Percentiles rank a stretch among this genome's conserved stretches.
Conservation (phyloP, 768 basidiomycete species). For the Leccinum longicurvipes region DNA sequence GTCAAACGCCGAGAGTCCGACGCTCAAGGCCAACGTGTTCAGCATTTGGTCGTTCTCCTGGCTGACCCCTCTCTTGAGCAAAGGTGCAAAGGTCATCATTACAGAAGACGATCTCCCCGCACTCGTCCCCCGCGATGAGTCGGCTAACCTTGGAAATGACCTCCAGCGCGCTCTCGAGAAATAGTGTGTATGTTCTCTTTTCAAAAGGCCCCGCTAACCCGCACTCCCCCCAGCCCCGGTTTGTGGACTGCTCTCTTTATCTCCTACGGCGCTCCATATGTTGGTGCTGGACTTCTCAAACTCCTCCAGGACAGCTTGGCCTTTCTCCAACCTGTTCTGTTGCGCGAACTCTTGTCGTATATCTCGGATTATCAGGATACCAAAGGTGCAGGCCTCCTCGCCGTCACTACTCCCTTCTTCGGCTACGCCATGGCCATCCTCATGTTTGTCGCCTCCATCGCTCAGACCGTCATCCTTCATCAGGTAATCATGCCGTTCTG, state of each 20-base stretch:
- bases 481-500: slow-evolving; percentile 44
- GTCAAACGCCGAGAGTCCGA: slow-evolving; percentile 58
- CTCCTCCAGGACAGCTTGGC: slow-evolving; percentile 74
- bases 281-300: slow-evolving; percentile 61
- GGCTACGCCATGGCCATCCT: slow-evolving; percentile 73
- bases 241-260: slow-evolving; percentile 72
- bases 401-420: slow-evolving; percentile 41
- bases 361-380: slow-evolving; percentile 72
- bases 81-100: slow-evolving; percentile 62
- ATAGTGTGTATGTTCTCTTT: slow-evolving; percentile 45
- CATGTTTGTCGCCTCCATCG: slow-evolving; percentile 81
- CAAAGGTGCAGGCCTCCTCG: slow-evolving; percentile 28
- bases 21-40: slow-evolving; percentile 75
- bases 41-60: slow-evolving; percentile 83
- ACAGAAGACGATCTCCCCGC: slow-evolving; percentile 85
- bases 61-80: slow-evolving; percentile 78
- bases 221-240: slow-evolving; percentile 46
- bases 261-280: slow-evolving; percentile 79
- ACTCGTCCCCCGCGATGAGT: slow-evolving; percentile 64
- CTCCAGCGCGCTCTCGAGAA: slow-evolving; percentile 61
- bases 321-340: slow-evolving; percentile 85
- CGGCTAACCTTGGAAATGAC: slow-evolving; percentile 59
- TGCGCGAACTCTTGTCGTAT: slow-evolving; percentile 75
- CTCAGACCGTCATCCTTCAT: slow-evolving; percentile 77
- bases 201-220: background rate